Conservation (phyloP, 1,284 basidiomycete genomes). For the Thecaphora thlaspeos region DNA sequence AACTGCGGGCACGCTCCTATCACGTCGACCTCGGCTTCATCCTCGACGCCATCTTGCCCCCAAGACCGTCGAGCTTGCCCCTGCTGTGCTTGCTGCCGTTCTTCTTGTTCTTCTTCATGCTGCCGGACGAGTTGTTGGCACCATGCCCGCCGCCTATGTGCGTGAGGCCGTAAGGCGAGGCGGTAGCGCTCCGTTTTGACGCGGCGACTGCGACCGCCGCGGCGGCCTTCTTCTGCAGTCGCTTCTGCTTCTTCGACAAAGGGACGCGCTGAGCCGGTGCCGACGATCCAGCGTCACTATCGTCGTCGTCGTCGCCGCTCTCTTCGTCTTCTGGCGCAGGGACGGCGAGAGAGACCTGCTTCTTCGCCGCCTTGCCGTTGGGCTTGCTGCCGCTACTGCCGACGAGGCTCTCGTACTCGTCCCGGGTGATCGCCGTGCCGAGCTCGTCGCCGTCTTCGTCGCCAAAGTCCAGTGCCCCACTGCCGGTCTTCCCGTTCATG, state of each 20-base stretch:
- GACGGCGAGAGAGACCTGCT: background rate
- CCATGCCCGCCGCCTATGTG: conserved; percentile 1
- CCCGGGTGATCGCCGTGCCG: conserved; percentile 18
- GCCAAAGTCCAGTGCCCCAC: too few species aligned
- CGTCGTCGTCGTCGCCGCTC: conserved; percentile 5
- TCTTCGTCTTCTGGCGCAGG: conserved; percentile 4
- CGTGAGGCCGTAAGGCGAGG: conserved; percentile 22
- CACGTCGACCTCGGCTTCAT: conserved; percentile 16
- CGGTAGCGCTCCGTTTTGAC: conserved; percentile 6
- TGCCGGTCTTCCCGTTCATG: too few species aligned
- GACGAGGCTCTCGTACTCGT: conserved; percentile 33
- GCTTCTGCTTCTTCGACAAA: conserved; percentile 24
- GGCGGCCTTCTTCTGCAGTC: conserved; percentile 24
- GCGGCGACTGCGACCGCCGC: conserved; percentile 6
- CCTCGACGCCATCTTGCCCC: conserved; percentile 12
- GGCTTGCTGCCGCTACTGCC: conserved; percentile 2
- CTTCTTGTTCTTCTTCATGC: conserved; percentile 16
- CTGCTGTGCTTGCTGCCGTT: conserved; percentile 5
- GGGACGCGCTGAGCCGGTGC: background rate
- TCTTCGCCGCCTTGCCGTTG: background rate
- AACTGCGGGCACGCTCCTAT: background rate
- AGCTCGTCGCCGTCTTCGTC: conserved; percentile 16
- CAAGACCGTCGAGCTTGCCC: background rate
- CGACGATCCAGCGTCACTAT: conserved; percentile 1
- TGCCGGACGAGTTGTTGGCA: background rate